These are phyloP conservation scores for Pseudozyma hubeiensis DNA, from an alignment of 1,284 basidiomycete species.

Conservation along the genomic window DNA sequence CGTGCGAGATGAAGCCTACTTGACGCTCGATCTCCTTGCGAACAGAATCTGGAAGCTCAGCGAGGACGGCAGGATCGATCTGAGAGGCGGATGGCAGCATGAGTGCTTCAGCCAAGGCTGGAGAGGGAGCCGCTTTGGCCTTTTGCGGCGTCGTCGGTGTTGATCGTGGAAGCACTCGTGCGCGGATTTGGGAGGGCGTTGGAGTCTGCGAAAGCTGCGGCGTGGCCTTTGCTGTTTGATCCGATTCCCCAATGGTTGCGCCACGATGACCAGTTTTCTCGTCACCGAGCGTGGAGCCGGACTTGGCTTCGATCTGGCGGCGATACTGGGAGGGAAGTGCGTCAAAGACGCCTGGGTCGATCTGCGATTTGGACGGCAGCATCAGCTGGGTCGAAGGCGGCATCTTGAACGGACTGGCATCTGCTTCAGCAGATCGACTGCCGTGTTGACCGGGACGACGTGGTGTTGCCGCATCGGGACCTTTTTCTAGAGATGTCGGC, in stretches of 20 bases:
- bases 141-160: constrained; percentile 43
- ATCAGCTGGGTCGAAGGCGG: constrained; percentile 47
- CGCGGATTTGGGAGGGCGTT: constrained; percentile 14
- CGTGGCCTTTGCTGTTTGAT: constrained; percentile 3
- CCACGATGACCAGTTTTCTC: neutral
- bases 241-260: neutral
- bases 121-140: constrained; percentile 33
- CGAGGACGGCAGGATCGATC: constrained; percentile 61
- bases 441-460: constrained; percentile 2
- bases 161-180: constrained; percentile 31
- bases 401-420: constrained; percentile 7
- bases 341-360: constrained; percentile 52
- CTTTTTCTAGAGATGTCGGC: constrained; percentile 31
- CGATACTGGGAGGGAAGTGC: constrained; percentile 53
- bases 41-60: constrained; percentile 56
- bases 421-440: neutral
- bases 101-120: constrained; percentile 35
- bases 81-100: constrained; percentile 60
- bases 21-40: constrained; percentile 61
- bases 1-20: constrained; percentile 14
- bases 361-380: constrained; percentile 58
- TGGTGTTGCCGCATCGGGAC: constrained; percentile 35
- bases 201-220: constrained; percentile 8
- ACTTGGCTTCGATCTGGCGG: constrained; percentile 46
- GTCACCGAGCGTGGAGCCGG: constrained; percentile 2